Evolutionary conservation across 768 basidiomycete genomes (phyloP).

Genomic region (Leccinellum albellum): DNA sequence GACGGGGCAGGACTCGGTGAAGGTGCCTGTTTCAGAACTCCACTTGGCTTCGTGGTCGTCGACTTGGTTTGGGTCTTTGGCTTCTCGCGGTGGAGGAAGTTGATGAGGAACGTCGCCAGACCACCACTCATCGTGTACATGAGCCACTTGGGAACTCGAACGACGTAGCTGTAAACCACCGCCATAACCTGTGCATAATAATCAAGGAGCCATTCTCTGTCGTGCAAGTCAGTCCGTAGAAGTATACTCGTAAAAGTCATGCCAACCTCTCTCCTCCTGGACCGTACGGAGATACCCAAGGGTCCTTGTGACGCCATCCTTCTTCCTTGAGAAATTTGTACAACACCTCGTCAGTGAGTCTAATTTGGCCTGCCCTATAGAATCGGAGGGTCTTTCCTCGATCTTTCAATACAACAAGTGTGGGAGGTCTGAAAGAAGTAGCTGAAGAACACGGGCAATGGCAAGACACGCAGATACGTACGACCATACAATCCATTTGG

Average conservation of each 20-base stretch:
- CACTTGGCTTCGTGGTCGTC: conserved; percentile 8
- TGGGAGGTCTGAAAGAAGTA: conserved; percentile 57
- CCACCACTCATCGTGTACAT: conserved; percentile 64
- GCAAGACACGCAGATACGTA: conserved; percentile 35
- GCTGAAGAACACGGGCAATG: not conserved
- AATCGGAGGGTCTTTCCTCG: conserved; percentile 80
- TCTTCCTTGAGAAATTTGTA: conserved; percentile 65
- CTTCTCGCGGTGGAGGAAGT: conserved; percentile 50
- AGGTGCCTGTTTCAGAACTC: not conserved
- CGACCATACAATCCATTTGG: conserved; percentile 86
- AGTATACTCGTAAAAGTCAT: not conserved
- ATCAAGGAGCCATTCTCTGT: conserved; percentile 67
- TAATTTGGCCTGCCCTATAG: conserved; percentile 61
- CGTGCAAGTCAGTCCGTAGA: conserved; percentile 7
- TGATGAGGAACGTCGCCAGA: conserved; percentile 63
- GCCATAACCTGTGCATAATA: conserved; percentile 49
- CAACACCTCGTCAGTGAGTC: conserved; percentile 55
- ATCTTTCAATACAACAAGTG: conserved; percentile 65
- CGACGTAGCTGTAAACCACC: conserved; percentile 48
- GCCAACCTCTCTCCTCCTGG: conserved; percentile 74
- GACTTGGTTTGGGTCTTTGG: conserved; percentile 5
- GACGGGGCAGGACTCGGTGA: not conserved
- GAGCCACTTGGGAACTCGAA: conserved; percentile 67
- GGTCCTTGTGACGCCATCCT: conserved; percentile 55
- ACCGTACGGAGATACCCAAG: conserved; percentile 66